phyloP scores from a whole-genome alignment of 2,329 filamentous ascomycete species.

The Botryosphaeria dothidea region DNA sequence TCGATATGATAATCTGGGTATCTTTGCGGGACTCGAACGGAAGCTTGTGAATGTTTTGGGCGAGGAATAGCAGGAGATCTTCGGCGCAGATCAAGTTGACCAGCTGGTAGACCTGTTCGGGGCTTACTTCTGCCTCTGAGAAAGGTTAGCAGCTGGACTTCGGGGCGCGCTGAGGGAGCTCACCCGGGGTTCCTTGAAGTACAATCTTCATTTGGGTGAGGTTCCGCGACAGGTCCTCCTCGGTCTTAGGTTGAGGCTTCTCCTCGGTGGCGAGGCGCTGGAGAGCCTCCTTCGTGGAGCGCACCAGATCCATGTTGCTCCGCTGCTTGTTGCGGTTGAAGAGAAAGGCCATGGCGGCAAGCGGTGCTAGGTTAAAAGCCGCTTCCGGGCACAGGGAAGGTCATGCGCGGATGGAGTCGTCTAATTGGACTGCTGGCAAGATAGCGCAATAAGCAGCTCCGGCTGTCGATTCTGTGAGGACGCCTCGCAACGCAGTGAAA shows the following conservation, averaged over 20 bases:
- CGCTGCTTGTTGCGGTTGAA: conserved; percentile 63
- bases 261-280: conserved; percentile 58
- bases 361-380: conserved; percentile 27
- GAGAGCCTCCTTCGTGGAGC: conserved; percentile 65
- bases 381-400: conserved; percentile 10
- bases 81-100: conserved; percentile 84
- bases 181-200: conserved; percentile 91
- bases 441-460: conserved; percentile 6
- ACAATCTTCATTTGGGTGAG: conserved; percentile 89
- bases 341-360: conserved; percentile 65
- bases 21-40: conserved; percentile 97
- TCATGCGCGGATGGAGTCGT: conserved; percentile 17
- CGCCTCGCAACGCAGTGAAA: conserved; percentile 2
- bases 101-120: conserved; percentile 84
- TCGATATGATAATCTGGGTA: conserved; percentile 92
- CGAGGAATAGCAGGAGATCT: conserved; percentile 82
- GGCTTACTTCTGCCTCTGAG: conserved; percentile 64
- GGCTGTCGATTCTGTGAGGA: neutral
- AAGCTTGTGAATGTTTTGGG: conserved; percentile 77
- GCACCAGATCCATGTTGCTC: conserved; percentile 62
- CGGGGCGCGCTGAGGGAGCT: conserved; percentile 20
- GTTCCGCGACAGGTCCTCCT: conserved; percentile 83
- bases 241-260: conserved; percentile 65
- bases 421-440: conserved; percentile 15
- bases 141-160: neutral